These are phyloP conservation scores for Thermoascus crustaceus DNA, from an alignment of 2,329 filamentous ascomycete genomes.

Conservation along the genomic window DNA sequence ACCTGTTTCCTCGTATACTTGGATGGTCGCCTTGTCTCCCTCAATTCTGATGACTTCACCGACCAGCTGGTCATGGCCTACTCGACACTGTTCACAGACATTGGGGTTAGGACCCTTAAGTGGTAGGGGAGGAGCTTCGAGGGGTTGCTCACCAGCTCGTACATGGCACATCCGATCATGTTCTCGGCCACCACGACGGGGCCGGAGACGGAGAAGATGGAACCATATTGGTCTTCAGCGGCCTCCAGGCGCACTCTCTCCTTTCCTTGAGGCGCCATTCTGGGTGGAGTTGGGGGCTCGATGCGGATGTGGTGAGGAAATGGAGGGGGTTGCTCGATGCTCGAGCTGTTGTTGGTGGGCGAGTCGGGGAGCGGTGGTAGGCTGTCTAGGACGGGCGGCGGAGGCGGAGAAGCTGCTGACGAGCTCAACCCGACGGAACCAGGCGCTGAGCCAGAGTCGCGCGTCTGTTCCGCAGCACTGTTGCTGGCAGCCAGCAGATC, in stretches of 20 bases:
- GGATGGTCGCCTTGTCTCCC: constrained; percentile 89
- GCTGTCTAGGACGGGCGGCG: constrained; percentile 33
- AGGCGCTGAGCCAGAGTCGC: constrained; percentile 12
- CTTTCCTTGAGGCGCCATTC: constrained; percentile 38
- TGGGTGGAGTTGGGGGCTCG: constrained; percentile 20
- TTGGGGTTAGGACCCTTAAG: constrained; percentile 5
- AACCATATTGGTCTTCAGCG: constrained; percentile 51
- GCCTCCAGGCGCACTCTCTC: constrained; percentile 37
- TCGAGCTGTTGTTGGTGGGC: constrained; percentile 20
- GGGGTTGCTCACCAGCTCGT: constrained; percentile 71
- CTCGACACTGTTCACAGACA: constrained; percentile 59
- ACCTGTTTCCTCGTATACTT: constrained; percentile 99
- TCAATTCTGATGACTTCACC: constrained; percentile 98
- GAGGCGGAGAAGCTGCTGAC: constrained; percentile 17
- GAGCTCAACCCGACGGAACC: constrained; percentile 14
- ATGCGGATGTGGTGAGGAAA: constrained; percentile 16
- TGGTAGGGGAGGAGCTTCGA: constrained; percentile 5
- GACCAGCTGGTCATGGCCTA: constrained; percentile 83
- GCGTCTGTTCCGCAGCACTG: constrained; percentile 34
- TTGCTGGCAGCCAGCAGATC: constrained; percentile 51
- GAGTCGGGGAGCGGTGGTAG: constrained; percentile 40
- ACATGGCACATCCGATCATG: constrained; percentile 99
- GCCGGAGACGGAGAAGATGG: constrained; percentile 65
- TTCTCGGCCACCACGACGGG: constrained; percentile 96
- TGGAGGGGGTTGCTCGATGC: constrained; percentile 16